Percentiles rank a stretch among this genome's conserved stretches.
Conservation (phyloP, 768 basidiomycete species). For the Tylopilus sp. region DNA sequence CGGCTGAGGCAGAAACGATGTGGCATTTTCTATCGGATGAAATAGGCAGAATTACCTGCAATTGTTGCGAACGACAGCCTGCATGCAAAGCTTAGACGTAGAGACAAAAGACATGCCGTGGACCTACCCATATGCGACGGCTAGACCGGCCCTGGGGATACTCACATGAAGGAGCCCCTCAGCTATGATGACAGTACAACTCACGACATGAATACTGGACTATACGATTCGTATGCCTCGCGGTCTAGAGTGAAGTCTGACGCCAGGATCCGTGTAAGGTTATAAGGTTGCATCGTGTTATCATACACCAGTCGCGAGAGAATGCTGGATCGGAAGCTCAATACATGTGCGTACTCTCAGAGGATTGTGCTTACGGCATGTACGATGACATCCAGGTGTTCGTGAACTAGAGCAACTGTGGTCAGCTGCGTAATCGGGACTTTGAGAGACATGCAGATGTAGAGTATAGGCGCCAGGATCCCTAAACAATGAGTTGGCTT, state of each 20-base stretch:
- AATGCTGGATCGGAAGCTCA: constrained; percentile 36
- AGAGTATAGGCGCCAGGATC: constrained; percentile 34
- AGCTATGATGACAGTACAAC: neutral
- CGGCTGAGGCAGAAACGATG: constrained; percentile 13
- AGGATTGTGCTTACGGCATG: constrained; percentile 45
- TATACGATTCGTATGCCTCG: constrained; percentile 50
- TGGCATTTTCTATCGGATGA: neutral
- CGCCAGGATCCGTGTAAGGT: constrained; percentile 56
- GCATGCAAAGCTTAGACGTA: constrained; percentile 42
- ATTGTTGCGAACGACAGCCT: constrained; percentile 81
- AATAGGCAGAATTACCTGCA: constrained; percentile 43
- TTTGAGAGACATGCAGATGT: constrained; percentile 37
- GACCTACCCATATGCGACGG: constrained; percentile 31
- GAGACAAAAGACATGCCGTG: neutral
- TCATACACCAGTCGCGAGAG: constrained; percentile 62
- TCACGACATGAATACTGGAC: constrained; percentile 57
- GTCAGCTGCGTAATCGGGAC: constrained; percentile 14
- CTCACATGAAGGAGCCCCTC: neutral
- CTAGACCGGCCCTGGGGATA: constrained; percentile 21
- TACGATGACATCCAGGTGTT: constrained; percentile 59
- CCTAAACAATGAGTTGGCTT: constrained; percentile 15
- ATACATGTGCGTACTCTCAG: neutral
- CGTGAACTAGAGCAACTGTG: constrained; percentile 41
- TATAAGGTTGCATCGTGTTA: constrained; percentile 52
- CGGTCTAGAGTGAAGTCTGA: constrained; percentile 51